Evolutionary conservation across 768 basidiomycete genomes (phyloP), one percentile per base, ranked within the genome.

Genomic region (Rhizopogon vesiculosus): DNA sequence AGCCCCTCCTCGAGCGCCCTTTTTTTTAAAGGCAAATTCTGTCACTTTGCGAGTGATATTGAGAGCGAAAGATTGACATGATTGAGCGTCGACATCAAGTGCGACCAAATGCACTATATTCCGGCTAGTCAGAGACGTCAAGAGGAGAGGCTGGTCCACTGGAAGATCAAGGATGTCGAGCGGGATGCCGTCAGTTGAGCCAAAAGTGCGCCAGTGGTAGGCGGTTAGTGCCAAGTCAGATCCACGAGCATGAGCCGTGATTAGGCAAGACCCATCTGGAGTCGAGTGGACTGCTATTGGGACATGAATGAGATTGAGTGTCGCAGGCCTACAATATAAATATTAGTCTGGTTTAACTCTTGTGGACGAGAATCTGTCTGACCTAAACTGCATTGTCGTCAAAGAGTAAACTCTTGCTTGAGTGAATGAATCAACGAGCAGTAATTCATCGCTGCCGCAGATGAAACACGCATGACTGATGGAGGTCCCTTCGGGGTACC

Each of bases 171-270:
- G 69, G 19, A 78, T 53, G 15, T 72, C 61, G 0, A 82, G 61
- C 0, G 35, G 16, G n/a, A 76, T 77, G 19, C 82, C 83, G 12
- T 69, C 61, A 0, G 73, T 69, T 0, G 79, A 76, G 3, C 84
- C 85, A 55, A 86, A 83, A 1, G 81, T 80, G 9, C 67, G 69
- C 80, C 78, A 83, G 60, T 85, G 85, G 58, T 78, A 83, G 0
- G 76, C 76, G 2, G 67, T 72, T 5, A 79, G 49, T 42, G 50
- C 39, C 3, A 56, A 31, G 25, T 58, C 29, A 19, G 60, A 46
- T 12, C 63, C 65, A 35, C 61, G 51, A 1, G 51, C 48, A 41
- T 74, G 68, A 7, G 71, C 59, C 1, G 72, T 64, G 25, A 84
- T 38, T 18, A 85, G 61, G 59, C 82, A 84, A 19, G 83, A 71